Base-by-base conservation (phyloP, 768 basidiomycete species). In the Podaxis sp. region DNA sequence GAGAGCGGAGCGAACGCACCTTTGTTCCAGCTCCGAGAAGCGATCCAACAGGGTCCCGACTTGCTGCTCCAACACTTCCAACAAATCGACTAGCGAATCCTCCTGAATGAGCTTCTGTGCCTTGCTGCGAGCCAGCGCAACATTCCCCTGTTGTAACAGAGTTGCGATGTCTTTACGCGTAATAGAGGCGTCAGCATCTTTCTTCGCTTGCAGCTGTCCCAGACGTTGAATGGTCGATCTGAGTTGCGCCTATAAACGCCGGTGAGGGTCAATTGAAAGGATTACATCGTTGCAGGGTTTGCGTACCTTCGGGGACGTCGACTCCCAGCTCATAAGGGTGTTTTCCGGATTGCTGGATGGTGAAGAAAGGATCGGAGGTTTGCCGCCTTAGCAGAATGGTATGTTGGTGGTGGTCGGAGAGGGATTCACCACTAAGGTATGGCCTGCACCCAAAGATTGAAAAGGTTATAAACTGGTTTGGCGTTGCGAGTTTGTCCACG, bases 131-230 rank as follows among this genome's bases (percentile, higher is more conserved):
- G 90, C 90, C 32, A 89, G 71, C 14, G 75, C 76, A 55, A 88
- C 73, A 57, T 88, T 83, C 40, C 81, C 80, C 63, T 87, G 83
- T 54, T 82, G 79, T 44, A 92, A 76, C 16, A 87, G 72, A 11
- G 81, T 85, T 4, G 88, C 84, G 61, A 92, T 86, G 69, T 91
- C 89, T 63, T 79, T 79, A 65, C 87, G 79, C 18, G 81, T 83
- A 47, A 89, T 83, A 37, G 78, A 79, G 1, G 79, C 80, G 67
- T 85, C 79, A 4, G 88, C 82, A 64, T 90, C 87, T 61, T 86
- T 82, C 70, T 82, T 84, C 63, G 86, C 84, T 67, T 89, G 88
- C 16, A 89, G 69, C 65, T 91, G 88, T 18, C 85, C 86, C 28
- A 92, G 77, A 54, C 79, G 79, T 63, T 88, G 86, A 50, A 82